A percentile compares a stretch with the other conserved stretches of the same genome.
These are phyloP conservation scores for Cynara cardunculus DNA, from an alignment of 129 eudicot species.

Conservation along the genomic window DNA sequence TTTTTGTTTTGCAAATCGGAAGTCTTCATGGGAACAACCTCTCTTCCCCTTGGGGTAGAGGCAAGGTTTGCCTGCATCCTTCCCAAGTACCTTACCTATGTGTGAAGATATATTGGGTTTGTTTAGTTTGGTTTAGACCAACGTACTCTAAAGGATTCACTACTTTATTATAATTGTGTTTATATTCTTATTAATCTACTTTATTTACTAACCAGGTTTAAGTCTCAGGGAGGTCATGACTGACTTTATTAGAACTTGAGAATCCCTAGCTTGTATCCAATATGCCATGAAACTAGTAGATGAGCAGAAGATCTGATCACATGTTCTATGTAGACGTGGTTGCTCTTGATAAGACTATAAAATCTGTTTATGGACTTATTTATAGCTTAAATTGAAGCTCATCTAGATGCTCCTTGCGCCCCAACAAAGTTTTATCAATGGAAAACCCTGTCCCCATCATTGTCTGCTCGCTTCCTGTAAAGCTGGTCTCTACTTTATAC, in stretches of 20 bases:
- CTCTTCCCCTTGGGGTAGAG: not conserved
- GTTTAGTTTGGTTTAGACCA: not conserved
- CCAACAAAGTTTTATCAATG: not conserved
- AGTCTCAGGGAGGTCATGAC: not conserved
- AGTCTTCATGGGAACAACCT: not conserved
- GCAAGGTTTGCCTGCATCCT: not conserved
- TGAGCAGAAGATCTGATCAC: not conserved
- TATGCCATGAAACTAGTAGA: not conserved
- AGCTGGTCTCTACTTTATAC: not conserved
- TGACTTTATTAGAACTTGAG: not conserved
- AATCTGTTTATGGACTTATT: not conserved
- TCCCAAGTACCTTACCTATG: not conserved
- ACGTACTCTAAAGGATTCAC: not conserved
- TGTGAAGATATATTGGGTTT: not conserved
- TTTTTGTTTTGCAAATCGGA: not conserved
- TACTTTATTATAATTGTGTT: not conserved
- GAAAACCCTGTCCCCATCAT: not conserved
- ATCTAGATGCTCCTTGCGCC: not conserved
- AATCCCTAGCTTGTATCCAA: not conserved
- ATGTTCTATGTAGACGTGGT: not conserved
- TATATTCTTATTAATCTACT: not conserved
- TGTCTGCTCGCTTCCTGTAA: not conserved
- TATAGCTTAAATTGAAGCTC: not conserved
- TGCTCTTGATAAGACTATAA: not conserved
- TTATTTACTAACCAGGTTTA: not conserved